Percentiles rank a stretch among this genome's conserved stretches.
Conservation (phyloP, 176 grass and related monocot genomes). For the Chrysopogon serrulatus region DNA sequence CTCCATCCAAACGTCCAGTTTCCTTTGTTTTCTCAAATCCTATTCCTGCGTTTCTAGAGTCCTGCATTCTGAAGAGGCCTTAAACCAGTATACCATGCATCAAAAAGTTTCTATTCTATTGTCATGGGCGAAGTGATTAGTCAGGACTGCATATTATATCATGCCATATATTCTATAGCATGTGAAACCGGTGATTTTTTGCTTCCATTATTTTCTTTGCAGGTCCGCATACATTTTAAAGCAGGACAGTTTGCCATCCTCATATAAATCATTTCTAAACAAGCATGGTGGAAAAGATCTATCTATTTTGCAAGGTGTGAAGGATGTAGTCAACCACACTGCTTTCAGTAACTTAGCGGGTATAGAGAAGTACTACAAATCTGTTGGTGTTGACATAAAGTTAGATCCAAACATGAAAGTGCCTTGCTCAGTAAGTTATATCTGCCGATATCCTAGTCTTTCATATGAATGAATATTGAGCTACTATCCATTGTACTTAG, state of each 20-base stretch:
- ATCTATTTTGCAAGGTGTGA: conserved; percentile 75
- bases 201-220: conserved; percentile 25
- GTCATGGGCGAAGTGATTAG: neutral
- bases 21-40: neutral
- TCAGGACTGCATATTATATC: neutral
- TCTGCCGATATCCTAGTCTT: no score
- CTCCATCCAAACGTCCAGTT: neutral
- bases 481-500: neutral
- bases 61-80: neutral
- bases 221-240: conserved; percentile 88
- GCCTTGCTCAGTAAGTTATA: conserved; percentile 81
- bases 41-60: neutral
- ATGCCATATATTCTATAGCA: neutral
- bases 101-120: neutral
- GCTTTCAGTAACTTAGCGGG: conserved; percentile 69
- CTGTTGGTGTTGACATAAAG: conserved; percentile 74
- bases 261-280: conserved; percentile 88
- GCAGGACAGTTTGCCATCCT: conserved; percentile 84
- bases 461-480: conserved; percentile 3
- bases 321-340: conserved; percentile 67
- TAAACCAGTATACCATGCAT: neutral
- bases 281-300: conserved; percentile 90
- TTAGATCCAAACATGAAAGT: conserved; percentile 88
- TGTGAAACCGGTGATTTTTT: neutral
- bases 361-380: conserved; percentile 80